A percentile compares a stretch with the other conserved stretches of the same genome.
These are phyloP conservation scores for Acacia pycnantha DNA, from an alignment of 331 rosid species.

Conservation along the genomic window DNA sequence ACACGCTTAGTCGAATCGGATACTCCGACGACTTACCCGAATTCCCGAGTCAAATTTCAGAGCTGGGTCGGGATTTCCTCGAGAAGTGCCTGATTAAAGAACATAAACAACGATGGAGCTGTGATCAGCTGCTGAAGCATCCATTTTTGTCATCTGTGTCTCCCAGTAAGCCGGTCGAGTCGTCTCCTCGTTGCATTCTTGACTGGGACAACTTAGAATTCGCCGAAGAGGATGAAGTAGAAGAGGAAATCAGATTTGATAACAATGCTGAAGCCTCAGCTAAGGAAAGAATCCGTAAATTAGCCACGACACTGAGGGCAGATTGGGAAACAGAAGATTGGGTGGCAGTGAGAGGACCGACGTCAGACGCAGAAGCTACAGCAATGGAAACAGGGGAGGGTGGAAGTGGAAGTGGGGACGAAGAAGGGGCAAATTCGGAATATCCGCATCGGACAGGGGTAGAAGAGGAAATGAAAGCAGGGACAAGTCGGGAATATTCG, in stretches of 20 bases:
- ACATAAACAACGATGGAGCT: constrained; percentile 56
- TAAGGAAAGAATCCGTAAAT: constrained; percentile 38
- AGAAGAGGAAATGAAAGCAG: constrained; percentile 14
- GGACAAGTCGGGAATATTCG: constrained; percentile 27
- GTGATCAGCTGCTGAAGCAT: constrained; percentile 68
- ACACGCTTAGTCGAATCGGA: constrained; percentile 54
- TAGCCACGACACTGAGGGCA: constrained; percentile 30
- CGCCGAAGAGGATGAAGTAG: constrained; percentile 23
- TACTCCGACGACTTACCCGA: constrained; percentile 47
- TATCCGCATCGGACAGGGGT: not conserved
- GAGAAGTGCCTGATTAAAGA: constrained; percentile 58
- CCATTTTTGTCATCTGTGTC: constrained; percentile 46
- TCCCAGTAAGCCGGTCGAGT: constrained; percentile 20
- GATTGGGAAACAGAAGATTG: constrained; percentile 66
- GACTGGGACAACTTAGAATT: constrained; percentile 49
- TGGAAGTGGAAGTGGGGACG: constrained; percentile 9
- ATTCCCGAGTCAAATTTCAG: constrained; percentile 46
- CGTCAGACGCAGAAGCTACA: constrained; percentile 18
- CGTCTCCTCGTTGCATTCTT: constrained; percentile 73
- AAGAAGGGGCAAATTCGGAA: constrained; percentile 30
- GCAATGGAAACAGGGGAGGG: not conserved
- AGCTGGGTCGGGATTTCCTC: constrained; percentile 54
- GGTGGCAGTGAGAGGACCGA: constrained; percentile 44
- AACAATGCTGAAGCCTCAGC: constrained; percentile 4
- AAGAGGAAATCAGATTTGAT: not conserved